Percentiles rank a stretch among this genome's conserved stretches.
Evolutionary conservation across 257 asterid species (phyloP).

Genomic region (Ajuga chamaepitys): DNA sequence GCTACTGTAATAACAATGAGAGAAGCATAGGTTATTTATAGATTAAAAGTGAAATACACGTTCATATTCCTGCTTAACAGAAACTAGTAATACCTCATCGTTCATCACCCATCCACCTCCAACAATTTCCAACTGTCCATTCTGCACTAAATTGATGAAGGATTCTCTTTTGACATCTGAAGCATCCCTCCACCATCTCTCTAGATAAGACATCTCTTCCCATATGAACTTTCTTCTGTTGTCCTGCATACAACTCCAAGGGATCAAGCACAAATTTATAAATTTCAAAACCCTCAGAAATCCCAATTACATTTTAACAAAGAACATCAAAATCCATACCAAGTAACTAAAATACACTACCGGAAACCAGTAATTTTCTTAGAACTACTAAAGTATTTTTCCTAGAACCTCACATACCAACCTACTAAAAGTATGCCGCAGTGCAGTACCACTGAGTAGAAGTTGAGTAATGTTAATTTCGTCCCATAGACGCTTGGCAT

Average conservation of each 20-base stretch:
- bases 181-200: slow-evolving; percentile 99
- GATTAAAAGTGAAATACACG: neutral
- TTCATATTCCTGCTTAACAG: neutral
- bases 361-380: neutral
- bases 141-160: slow-evolving; percentile 67
- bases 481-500: neutral
- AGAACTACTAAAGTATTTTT: neutral
- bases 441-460: neutral
- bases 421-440: neutral
- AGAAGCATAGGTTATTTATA: neutral
- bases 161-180: slow-evolving; percentile 57
- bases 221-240: slow-evolving; percentile 86
- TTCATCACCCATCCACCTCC: slow-evolving; percentile 99
- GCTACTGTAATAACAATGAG: neutral
- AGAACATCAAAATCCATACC: neutral
- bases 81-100: slow-evolving; percentile 68
- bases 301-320: neutral
- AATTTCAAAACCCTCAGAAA: slow-evolving; percentile 1
- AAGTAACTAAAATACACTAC: neutral
- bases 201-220: slow-evolving; percentile 99
- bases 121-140: slow-evolving; percentile 92
- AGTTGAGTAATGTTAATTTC: neutral
- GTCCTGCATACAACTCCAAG: slow-evolving; percentile 43
- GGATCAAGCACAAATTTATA: slow-evolving; percentile 3
- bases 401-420: neutral